A percentile compares a stretch with the other conserved stretches of the same genome.
phyloP scores from a whole-genome alignment of 176 grass and related monocot species.

The Ampelocalamus luodianensis region DNA sequence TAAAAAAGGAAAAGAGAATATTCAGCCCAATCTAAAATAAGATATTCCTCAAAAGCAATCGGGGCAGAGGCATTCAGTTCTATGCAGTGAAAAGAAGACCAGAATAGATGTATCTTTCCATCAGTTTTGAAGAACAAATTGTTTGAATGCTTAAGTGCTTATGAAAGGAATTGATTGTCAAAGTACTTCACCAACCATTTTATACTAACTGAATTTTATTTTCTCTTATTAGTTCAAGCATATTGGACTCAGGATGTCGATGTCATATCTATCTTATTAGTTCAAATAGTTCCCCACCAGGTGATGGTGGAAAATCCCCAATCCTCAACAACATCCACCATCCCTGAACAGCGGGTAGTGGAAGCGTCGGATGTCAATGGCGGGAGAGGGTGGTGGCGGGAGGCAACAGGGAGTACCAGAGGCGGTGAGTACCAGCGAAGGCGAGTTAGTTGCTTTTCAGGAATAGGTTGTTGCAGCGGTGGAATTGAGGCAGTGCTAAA shows the following conservation, averaged over 20 bases:
- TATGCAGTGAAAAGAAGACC: neutral
- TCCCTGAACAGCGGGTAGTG: neutral
- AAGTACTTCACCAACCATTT: constrained; percentile 28
- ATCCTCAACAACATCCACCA: neutral
- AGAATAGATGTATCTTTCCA: constrained; percentile 3
- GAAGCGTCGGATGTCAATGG: neutral
- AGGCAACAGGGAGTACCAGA: neutral
- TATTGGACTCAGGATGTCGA: neutral
- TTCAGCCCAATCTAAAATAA: neutral
- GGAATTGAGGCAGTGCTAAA: neutral
- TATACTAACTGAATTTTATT: neutral
- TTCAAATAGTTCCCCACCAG: neutral
- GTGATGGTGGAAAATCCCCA: constrained; percentile 1
- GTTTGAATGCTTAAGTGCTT: neutral
- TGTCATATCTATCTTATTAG: neutral
- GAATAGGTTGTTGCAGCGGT: neutral
- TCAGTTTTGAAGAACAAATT: neutral
- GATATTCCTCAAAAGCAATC: neutral
- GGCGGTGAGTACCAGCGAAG: neutral
- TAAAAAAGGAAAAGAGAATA: neutral
- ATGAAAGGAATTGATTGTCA: neutral
- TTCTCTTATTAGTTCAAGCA: neutral
- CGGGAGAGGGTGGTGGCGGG: neutral
- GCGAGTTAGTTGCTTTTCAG: neutral
- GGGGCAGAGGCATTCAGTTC: neutral